Evolutionary conservation across 176 grass and related monocot species (phyloP), one percentile per base, ranked within the genome.

Genomic region (Oryza longistaminata): DNA sequence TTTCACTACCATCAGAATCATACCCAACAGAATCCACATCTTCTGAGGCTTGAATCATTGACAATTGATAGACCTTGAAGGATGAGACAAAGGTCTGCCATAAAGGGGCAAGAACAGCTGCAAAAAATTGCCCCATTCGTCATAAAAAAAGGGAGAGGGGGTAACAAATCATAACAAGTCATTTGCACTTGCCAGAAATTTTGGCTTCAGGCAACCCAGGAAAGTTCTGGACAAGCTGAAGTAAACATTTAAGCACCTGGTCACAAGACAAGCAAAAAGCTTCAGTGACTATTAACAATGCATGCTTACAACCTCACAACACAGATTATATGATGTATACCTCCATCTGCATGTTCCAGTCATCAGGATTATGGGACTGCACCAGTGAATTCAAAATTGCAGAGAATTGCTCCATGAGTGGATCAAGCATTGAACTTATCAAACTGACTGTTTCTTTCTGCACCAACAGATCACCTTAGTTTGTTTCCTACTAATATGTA

Each of bases 311-410:
- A 58, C 74, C 39, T 75, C 49, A 35, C 13, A 79, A 73, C 7
- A 86, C 5, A 74, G 25, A 39, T 11, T 73, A 27, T 55, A 76
- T 25, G 55, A 73, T 27, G 60, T 83, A 66, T 90, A 98, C 96
- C 96, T 98, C 96, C 91, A 98, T 93, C 62, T 92, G 92, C 84
- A 98, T 91, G 85, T 83, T 92, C 96, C 96, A 98, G 81, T 93
- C 96, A 90, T 93, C 91, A 72, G 96, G 93, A 88, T 93, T 92
- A 93, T 90, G 87, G 34, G 91, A 98, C 61, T 82, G 82, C 85
- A 95, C 76, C 21, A 82, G 89, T 73, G 87, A 89, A 90, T 93
- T 92, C 68, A 98, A 84, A 73, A 98, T 85, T 67, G 87, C 21
- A 42, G 85, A 93, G 69, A 98, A 92, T 73, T 95, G 93, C 76